Evolutionary conservation across 108 stramenopile genomes (phyloP).

Genomic region (Nannochloropsis oceanica): DNA sequence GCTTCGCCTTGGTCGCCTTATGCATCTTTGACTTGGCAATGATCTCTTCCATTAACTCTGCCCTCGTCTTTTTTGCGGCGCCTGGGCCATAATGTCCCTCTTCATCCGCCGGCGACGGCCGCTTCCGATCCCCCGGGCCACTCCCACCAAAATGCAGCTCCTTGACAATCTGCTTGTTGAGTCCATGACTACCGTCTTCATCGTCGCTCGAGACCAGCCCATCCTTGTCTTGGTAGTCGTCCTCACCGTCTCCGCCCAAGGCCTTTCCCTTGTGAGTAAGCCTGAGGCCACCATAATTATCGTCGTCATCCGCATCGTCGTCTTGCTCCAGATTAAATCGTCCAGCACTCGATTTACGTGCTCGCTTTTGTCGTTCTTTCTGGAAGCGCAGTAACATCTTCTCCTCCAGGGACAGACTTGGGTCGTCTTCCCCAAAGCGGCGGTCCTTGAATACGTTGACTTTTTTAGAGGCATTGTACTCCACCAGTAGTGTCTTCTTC

Average conservation of each 20-base stretch:
- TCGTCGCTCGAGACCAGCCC: conserved; percentile 47
- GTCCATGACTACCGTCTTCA: conserved; percentile 36
- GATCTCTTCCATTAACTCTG: conserved; percentile 70
- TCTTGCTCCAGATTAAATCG: conserved; percentile 34
- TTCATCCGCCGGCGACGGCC: conserved; percentile 21
- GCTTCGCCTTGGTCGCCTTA: conserved; percentile 65
- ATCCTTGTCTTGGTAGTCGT: conserved; percentile 44
- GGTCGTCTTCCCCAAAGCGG: conserved; percentile 40
- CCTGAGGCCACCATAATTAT: not conserved
- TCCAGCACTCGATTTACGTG: not conserved
- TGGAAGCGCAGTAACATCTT: conserved; percentile 40
- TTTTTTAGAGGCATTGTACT: conserved; percentile 30
- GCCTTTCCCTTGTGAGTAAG: conserved; percentile 54
- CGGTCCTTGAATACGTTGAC: conserved; percentile 29
- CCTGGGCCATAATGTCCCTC: conserved; percentile 36
- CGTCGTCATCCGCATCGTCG: not conserved
- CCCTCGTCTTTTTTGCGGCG: conserved; percentile 40
- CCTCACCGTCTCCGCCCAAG: conserved; percentile 45
- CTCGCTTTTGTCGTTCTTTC: conserved; percentile 34
- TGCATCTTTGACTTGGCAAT: conserved; percentile 61
- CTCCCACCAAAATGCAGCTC: conserved; percentile 74
- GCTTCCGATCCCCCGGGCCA: conserved; percentile 13
- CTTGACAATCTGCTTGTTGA: conserved; percentile 54
- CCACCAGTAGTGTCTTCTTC: conserved; percentile 36
- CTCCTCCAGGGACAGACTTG: conserved; percentile 27